Evolutionary conservation across 768 basidiomycete species (phyloP).

Genomic region (Mycena filopes): DNA sequence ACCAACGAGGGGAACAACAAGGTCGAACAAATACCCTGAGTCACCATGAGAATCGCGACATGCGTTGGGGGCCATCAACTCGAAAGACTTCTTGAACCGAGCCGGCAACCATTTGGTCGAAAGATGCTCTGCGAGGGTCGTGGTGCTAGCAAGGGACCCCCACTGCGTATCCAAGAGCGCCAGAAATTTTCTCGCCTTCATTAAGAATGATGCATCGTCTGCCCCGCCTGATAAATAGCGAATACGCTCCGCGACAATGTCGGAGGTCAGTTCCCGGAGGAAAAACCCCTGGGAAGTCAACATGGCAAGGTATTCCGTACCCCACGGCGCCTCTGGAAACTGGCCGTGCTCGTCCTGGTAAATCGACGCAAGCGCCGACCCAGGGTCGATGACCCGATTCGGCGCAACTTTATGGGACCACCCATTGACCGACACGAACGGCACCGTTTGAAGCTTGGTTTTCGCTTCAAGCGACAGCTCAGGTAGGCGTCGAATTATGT

Average conservation of each 20-base stretch:
- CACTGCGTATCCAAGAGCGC: slow-evolving; percentile 21
- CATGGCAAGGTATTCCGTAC: not conserved
- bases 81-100: not conserved
- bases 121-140: not conserved
- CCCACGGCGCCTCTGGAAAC: slow-evolving; percentile 28
- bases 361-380: slow-evolving; percentile 26
- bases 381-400: slow-evolving; percentile 32
- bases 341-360: slow-evolving; percentile 26
- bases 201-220: slow-evolving; percentile 9
- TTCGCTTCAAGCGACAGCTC: slow-evolving; percentile 13
- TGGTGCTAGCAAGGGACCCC: not conserved
- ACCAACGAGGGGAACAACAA: slow-evolving; percentile 17
- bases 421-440: slow-evolving; percentile 25
- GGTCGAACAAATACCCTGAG: slow-evolving; percentile 21
- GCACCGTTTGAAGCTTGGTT: slow-evolving; percentile 18
- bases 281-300: slow-evolving; percentile 17
- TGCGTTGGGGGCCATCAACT: slow-evolving; percentile 3
- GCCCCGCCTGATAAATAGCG: slow-evolving; percentile 9
- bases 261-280: slow-evolving; percentile 6
- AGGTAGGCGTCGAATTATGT: slow-evolving; percentile 28
- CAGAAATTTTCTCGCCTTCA: slow-evolving; percentile 23
- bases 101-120: slow-evolving; percentile 21
- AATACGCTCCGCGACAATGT: slow-evolving; percentile 26
- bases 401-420: slow-evolving; percentile 14
- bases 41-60: slow-evolving; percentile 19